Evolutionary conservation across 2,329 filamentous ascomycete genomes (phyloP), one percentile per base, ranked within the genome.

Genomic region (Neonectria punicea): DNA sequence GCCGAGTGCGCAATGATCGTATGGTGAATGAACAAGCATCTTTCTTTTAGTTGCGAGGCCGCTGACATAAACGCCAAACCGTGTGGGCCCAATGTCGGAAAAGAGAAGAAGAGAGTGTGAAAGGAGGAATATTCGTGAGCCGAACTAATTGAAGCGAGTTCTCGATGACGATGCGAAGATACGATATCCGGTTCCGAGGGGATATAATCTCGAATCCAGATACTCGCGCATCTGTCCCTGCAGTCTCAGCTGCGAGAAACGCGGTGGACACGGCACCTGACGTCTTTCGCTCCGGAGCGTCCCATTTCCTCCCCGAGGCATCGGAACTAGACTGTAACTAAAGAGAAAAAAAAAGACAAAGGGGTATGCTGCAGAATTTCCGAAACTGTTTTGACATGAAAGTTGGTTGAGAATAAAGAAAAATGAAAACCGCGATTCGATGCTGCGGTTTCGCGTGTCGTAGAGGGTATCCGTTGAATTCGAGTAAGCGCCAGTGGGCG

Each of bases 321-420:
- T 66, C 58, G 63, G 63, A 71, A 70, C 65, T 60, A 46, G 63
- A 66, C 54, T 65, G 55, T 61, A 65, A 67, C 55, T 64, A 61
- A 74, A 34, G 32, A 34, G 70, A 60, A 6, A 16, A 58, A 54
- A 70, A 70, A 75, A 71, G 68, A 70, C 63, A 74, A 72, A 66
- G 73, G 77, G 77, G 77, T 79, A 79, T 79, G 77, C 73, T 77
- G 76, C 74, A 74, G 67, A 74, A 68, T 75, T 77, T 70, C 66
- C 67, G 65, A 72, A 74, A 71, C 59, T 68, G 58, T 47, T 47
- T 67, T 67, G 66, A 67, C 65, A 69, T 70, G 65, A 66, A 68
- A 61, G 55, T 60, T 61, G 47, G 61, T 67, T 62, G 65, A 65
- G 68, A 69, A 59, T 55, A 56, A 53, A 70, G 53, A 50, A 63